phyloP scores from a whole-genome alignment of 2,329 filamentous ascomycete species.

The Diaporthe nobilis region DNA sequence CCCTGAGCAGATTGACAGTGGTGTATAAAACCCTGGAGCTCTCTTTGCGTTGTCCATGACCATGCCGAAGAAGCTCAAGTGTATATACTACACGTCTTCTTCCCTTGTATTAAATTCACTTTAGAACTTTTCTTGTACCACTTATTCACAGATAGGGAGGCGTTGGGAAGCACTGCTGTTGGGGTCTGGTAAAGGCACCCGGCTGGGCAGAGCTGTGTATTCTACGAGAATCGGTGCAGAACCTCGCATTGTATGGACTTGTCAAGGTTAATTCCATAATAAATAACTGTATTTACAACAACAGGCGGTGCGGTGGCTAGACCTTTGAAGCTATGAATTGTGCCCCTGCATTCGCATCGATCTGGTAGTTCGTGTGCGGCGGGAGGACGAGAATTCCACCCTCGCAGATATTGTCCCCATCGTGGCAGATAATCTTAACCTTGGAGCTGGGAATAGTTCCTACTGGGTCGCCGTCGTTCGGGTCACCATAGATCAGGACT shows the following conservation, averaged over 20 bases:
- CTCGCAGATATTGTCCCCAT: slow-evolving; percentile 43
- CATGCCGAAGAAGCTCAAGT: background rate
- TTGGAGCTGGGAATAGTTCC: slow-evolving; percentile 35
- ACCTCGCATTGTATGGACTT: background rate
- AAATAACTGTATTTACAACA: background rate
- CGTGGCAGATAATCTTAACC: slow-evolving; percentile 43
- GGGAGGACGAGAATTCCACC: slow-evolving; percentile 20
- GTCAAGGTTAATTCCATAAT: background rate
- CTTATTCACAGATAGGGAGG: background rate
- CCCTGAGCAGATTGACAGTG: slow-evolving; percentile 68
- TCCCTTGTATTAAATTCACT: background rate
- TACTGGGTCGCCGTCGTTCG: slow-evolving; percentile 41
- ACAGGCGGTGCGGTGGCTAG: background rate
- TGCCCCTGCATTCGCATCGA: slow-evolving; percentile 33
- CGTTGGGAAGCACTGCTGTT: background rate
- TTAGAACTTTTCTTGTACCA: background rate
- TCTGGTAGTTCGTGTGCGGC: slow-evolving; percentile 39
- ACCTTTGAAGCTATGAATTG: slow-evolving; percentile 38
- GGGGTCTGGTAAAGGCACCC: too few relatives aligned
- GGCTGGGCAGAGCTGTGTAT: background rate
- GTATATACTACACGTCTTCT: background rate
- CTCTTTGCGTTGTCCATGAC: background rate
- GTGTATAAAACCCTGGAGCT: slow-evolving; percentile 53
- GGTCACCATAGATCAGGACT: slow-evolving; percentile 49
- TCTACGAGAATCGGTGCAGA: background rate